A percentile compares a stretch with the other conserved stretches of the same genome.
Conservation (phyloP, 306 rosid genomes). For the Sindora glabra region DNA sequence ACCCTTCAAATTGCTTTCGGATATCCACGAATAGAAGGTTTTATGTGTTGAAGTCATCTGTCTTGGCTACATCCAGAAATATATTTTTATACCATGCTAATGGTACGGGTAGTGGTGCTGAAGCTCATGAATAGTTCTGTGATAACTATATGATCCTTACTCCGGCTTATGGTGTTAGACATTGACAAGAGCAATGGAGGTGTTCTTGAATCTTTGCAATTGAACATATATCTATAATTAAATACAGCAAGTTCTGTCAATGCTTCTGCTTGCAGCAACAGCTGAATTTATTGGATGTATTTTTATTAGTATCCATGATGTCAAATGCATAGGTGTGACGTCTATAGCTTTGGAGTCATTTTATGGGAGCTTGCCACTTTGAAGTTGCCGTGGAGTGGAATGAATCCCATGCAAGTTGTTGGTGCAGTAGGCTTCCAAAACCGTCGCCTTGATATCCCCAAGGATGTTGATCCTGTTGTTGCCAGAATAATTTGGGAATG, state of each 20-base stretch:
- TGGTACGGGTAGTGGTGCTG: no score
- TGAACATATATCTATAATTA: background rate
- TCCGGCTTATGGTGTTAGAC: no score
- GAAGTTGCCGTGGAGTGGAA: conserved; percentile 91
- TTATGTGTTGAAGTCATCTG: no score
- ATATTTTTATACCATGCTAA: no score
- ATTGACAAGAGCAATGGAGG: background rate
- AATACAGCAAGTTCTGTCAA: background rate
- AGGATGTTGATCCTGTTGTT: conserved; percentile 85
- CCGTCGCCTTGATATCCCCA: conserved; percentile 92
- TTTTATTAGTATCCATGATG: background rate
- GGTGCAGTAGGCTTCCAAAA: conserved; percentile 98
- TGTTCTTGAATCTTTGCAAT: background rate
- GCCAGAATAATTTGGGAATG: conserved; percentile 89
- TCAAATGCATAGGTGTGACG: conserved; percentile 74
- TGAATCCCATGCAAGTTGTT: conserved; percentile 99
- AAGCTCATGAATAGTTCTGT: no score
- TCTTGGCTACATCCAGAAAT: no score
- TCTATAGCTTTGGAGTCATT: conserved; percentile 96
- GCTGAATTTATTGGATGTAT: background rate
- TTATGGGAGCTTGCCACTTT: conserved; percentile 98
- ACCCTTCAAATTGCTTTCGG: no score
- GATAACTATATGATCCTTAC: no score
- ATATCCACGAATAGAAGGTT: no score
- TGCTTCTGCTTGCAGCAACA: background rate